These are phyloP conservation scores for Mycena rebaudengoi DNA, from an alignment of 768 basidiomycete species.

Conservation along the genomic window DNA sequence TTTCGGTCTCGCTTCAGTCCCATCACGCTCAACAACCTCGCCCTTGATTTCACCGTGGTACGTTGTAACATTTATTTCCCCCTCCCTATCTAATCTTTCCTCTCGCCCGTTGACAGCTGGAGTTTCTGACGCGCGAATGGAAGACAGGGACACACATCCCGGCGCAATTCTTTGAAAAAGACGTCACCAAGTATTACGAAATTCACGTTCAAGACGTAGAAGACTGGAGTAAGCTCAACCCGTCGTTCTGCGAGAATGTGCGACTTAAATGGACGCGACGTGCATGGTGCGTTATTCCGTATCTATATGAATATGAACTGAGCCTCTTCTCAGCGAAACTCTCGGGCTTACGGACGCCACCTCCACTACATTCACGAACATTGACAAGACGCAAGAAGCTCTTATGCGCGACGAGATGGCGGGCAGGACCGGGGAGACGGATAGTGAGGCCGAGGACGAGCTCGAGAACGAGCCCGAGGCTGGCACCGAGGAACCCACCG, in stretches of 20 bases:
- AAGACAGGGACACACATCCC: background rate
- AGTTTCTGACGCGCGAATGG: background rate
- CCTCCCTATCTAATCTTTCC: background rate
- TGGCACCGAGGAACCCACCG: background rate
- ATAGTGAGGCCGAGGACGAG: background rate
- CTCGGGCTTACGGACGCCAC: background rate
- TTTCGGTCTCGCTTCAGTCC: conserved; percentile 4
- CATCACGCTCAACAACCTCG: background rate
- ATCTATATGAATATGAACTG: background rate
- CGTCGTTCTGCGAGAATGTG: background rate
- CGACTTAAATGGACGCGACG: conserved; percentile 2
- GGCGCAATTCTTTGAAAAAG: conserved; percentile 3
- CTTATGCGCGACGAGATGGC: background rate
- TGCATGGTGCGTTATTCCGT: background rate
- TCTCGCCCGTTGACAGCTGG: background rate
- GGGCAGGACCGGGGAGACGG: conserved; percentile 1
- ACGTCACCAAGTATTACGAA: background rate
- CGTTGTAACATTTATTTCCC: background rate
- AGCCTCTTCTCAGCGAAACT: background rate
- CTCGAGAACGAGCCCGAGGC: background rate
- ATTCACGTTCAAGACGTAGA: conserved; percentile 1
- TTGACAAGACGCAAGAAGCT: background rate
- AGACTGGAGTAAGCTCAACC: background rate
- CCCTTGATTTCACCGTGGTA: background rate
- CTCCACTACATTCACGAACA: background rate